Base-by-base conservation (phyloP, 176 grass and related monocot species). In the Ensete ventricosum region DNA sequence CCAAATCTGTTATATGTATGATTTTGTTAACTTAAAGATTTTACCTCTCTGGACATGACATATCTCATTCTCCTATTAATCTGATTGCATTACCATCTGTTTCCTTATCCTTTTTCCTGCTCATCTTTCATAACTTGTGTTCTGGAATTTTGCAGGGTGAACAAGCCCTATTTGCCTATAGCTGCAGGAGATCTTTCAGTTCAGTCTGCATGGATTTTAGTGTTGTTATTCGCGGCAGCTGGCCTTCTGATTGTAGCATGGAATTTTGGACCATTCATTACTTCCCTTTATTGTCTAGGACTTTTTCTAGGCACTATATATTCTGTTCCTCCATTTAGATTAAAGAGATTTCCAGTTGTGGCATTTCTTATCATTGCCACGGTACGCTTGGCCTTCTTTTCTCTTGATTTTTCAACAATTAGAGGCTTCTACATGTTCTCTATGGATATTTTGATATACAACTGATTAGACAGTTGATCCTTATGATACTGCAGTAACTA, bases 301-400 rank as follows among this genome's bases (percentile, higher is more conserved):
- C 90, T 99, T 64, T 99, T 99, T 80, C 90, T 99, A 76, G 95
- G 95, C 78, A 94, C 95, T 25, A 89, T 99, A 81, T 99, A 99
- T 86, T 99, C 91, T 27, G 96, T 99, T 83, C 96, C 96, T 81
- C 96, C 91, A 87, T 99, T 99, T 81, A 89, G 95, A 85, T 76
- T 94, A 76, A 99, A 99, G 84, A 93, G 14, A 91, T 91, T 82
- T 83, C 90, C 95, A 0, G 69, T 99, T 84, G 88, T 86, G 62
- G 91, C 96, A 64, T 99, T 99, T 87, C 88, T 99, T 84, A 99
- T 99, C 66, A 99, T 99, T 82, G 90, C 90, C n/a, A 94, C 79
- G 55, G 95, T 99, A 91, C 29, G 79, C 77, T 78, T 25, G 14
- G 48, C 50, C 14, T 34, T 62, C 34, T 53, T 14, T 23, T 64